Evolutionary conservation across 768 basidiomycete species (phyloP).

Genomic region (Mycena venus): DNA sequence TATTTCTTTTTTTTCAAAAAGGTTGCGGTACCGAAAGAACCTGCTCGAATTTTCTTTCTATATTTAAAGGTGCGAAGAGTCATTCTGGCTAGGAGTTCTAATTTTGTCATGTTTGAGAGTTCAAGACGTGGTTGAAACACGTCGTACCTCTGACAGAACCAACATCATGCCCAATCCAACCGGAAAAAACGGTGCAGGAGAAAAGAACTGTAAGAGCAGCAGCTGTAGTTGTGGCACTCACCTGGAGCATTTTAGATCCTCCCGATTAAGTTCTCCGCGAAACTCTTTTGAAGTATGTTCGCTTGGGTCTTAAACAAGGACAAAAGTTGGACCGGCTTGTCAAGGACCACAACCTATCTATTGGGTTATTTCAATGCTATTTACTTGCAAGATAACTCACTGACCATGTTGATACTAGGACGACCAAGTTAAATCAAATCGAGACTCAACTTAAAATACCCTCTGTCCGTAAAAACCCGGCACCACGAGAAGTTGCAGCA

Average conservation of each 20-base stretch:
- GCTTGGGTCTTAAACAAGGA: neutral
- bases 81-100: neutral
- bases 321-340: neutral
- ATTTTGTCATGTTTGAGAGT: neutral
- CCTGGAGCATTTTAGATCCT: neutral
- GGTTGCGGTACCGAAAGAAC: neutral
- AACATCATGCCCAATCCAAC: slow-evolving; percentile 1
- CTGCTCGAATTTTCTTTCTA: neutral
- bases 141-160: neutral
- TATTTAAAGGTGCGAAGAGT: neutral
- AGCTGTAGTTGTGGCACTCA: neutral
- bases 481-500: neutral
- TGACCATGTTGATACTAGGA: neutral
- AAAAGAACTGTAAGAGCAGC: neutral
- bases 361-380: neutral
- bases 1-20: neutral
- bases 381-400: neutral
- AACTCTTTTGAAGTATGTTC: neutral
- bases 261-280: neutral
- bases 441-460: neutral
- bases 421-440: neutral
- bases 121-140: neutral
- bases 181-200: neutral
- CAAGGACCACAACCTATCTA: neutral
- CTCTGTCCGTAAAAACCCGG: neutral